phyloP scores from a whole-genome alignment of 2,329 filamentous ascomycete species.

The Neurospora crassa region DNA sequence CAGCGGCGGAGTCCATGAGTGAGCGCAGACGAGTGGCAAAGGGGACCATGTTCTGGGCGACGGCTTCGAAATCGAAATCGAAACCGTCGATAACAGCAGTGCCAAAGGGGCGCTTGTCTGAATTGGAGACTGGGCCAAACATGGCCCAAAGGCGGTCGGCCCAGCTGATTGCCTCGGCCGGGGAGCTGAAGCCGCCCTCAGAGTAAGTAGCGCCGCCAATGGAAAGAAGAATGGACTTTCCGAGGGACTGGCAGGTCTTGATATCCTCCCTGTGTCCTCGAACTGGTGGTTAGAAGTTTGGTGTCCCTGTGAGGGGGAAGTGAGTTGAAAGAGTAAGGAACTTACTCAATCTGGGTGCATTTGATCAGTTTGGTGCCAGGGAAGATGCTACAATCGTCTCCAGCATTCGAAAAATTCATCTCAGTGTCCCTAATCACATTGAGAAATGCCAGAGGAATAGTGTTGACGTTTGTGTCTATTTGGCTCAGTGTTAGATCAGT shows the following conservation, averaged over 20 bases:
- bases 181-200: slow-evolving; percentile 55
- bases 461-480: slow-evolving; percentile 25
- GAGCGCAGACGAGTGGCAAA: slow-evolving; percentile 50
- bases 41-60: slow-evolving; percentile 46
- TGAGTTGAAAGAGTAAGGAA: neutral
- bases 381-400: slow-evolving; percentile 51
- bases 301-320: neutral
- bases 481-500: slow-evolving; percentile 23
- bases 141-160: slow-evolving; percentile 60
- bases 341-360: slow-evolving; percentile 57
- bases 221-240: slow-evolving; percentile 64
- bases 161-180: slow-evolving; percentile 39
- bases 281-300: neutral
- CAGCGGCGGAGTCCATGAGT: slow-evolving; percentile 41
- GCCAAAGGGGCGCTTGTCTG: slow-evolving; percentile 55
- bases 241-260: slow-evolving; percentile 48
- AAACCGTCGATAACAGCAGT: slow-evolving; percentile 60
- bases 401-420: slow-evolving; percentile 56
- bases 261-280: slow-evolving; percentile 34
- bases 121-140: slow-evolving; percentile 49
- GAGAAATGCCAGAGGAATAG: slow-evolving; percentile 57
- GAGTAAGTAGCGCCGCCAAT: slow-evolving; percentile 62
- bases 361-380: slow-evolving; percentile 45
- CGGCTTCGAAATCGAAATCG: slow-evolving; percentile 64
- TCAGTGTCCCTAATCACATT: slow-evolving; percentile 41